phyloP scores from a whole-genome alignment of 345 rosid genomes.

The Tarenaya hassleriana region DNA sequence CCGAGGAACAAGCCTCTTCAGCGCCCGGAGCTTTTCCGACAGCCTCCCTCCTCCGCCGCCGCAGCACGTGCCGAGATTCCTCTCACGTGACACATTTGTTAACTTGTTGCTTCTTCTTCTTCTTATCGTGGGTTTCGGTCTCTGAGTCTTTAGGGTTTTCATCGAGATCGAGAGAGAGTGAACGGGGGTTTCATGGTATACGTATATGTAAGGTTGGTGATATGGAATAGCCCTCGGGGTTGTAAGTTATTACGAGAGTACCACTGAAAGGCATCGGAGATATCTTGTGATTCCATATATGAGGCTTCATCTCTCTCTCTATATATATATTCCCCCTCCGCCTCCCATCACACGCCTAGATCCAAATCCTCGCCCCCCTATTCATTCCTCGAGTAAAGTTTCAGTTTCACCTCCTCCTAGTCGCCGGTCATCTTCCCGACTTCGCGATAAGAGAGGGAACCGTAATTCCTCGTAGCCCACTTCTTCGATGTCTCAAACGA shows the following conservation, averaged over 20 bases:
- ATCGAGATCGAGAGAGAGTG: conserved; percentile 13
- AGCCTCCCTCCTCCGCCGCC: conserved; percentile 27
- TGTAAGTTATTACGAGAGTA: conserved; percentile 26
- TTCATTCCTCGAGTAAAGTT: too few relatives aligned
- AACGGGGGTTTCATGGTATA: conserved; percentile 28
- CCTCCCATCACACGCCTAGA: too few relatives aligned
- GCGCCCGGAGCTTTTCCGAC: conserved; percentile 60
- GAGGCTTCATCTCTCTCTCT: too few relatives aligned
- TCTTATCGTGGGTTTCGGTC: conserved; percentile 2
- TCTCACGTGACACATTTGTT: conserved; percentile 6
- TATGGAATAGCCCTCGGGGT: conserved; percentile 26
- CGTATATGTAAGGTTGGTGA: conserved; percentile 36
- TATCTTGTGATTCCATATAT: conserved; percentile 15
- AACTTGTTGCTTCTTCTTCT: conserved; percentile 16
- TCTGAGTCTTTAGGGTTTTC: conserved; percentile 36
- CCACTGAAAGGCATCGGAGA: conserved; percentile 24
- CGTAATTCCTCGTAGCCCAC: too few relatives aligned
- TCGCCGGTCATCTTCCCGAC: too few relatives aligned
- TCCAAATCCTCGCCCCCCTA: too few relatives aligned
- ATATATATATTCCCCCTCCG: too few relatives aligned
- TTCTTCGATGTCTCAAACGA: too few relatives aligned
- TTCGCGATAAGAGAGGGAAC: too few relatives aligned
- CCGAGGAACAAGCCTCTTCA: conserved; percentile 58
- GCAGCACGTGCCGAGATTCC: conserved; percentile 9
- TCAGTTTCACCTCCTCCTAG: too few relatives aligned